Conservation (phyloP, 352 stramenopile genomes). For the Phytophthora uliginosa region DNA sequence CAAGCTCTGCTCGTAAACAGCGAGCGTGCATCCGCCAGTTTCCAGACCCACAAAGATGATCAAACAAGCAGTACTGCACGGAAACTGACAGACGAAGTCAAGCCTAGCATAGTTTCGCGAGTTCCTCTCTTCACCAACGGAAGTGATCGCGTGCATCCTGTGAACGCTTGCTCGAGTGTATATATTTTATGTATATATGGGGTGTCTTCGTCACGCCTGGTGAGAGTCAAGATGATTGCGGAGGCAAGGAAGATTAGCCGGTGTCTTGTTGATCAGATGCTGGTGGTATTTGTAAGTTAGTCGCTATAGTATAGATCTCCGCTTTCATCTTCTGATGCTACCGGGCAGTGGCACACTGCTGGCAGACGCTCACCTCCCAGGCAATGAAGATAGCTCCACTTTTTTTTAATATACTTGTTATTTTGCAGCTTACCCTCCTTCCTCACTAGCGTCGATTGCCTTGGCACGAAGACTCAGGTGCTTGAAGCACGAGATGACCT, state of each 20-base stretch:
- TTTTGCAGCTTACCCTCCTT: background rate
- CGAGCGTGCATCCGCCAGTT: conserved; percentile 14
- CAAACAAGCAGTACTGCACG: conserved; percentile 10
- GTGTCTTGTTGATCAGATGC: conserved; percentile 11
- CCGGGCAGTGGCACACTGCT: background rate
- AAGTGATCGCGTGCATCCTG: conserved; percentile 40
- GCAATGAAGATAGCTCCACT: conserved; percentile 10
- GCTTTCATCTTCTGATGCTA: conserved; percentile 1
- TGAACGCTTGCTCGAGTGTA: conserved; percentile 40
- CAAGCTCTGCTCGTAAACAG: conserved; percentile 79
- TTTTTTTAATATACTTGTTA: conserved; percentile 34
- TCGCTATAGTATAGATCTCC: conserved; percentile 50
- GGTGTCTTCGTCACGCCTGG: conserved; percentile 18
- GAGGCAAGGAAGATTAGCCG: conserved; percentile 34
- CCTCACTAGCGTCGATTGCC: conserved; percentile 16
- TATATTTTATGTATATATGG: conserved; percentile 54
- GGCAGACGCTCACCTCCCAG: conserved; percentile 3
- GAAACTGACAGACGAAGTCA: conserved; percentile 22
- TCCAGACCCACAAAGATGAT: conserved; percentile 12
- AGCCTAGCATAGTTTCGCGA: conserved; percentile 24
- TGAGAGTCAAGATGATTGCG: conserved; percentile 7
- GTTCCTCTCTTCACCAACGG: conserved; percentile 35
- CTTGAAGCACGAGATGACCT: conserved; percentile 81
- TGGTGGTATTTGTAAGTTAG: conserved; percentile 52
- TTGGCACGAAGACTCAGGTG: conserved; percentile 69